These are phyloP conservation scores for Stephanodiscus minutulus DNA, from an alignment of 108 stramenopile species.

Conservation along the genomic window DNA sequence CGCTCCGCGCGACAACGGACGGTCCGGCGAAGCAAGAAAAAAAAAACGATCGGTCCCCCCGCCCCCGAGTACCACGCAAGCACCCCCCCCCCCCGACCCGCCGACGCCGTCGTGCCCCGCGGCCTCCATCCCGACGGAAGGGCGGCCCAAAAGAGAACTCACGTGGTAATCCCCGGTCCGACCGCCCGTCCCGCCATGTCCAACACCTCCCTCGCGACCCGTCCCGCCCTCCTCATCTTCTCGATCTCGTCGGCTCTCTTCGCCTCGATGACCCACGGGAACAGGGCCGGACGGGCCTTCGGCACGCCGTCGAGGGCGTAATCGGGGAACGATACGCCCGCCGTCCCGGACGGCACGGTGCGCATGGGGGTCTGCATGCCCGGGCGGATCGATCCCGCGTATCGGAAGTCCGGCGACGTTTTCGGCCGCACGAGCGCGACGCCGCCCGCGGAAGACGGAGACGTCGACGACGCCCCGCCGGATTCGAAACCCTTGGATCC, in stretches of 20 bases:
- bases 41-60: too few relatives aligned
- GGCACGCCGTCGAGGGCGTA: conserved; percentile 82
- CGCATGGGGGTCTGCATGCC: conserved; percentile 70
- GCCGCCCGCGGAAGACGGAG: background rate
- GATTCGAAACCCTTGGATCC: conserved; percentile 20
- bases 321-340: conserved; percentile 74
- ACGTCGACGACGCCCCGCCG: background rate
- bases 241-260: conserved; percentile 89
- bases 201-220: conserved; percentile 88
- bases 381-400: conserved; percentile 78
- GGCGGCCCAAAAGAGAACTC: background rate
- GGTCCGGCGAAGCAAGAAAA: background rate
- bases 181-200: conserved; percentile 90
- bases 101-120: too few relatives aligned
- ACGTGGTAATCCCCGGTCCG: conserved; percentile 76
- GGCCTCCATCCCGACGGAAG: background rate
- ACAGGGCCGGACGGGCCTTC: conserved; percentile 46
- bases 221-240: conserved; percentile 89
- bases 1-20: too few relatives aligned
- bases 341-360: conserved; percentile 47
- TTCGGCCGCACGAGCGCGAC: conserved; percentile 22
- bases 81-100: too few relatives aligned
- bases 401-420: conserved; percentile 52
- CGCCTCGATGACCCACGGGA: conserved; percentile 89
- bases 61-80: too few relatives aligned